These are phyloP conservation scores for Boletus edulis DNA, from an alignment of 768 basidiomycete species.

Conservation along the genomic window DNA sequence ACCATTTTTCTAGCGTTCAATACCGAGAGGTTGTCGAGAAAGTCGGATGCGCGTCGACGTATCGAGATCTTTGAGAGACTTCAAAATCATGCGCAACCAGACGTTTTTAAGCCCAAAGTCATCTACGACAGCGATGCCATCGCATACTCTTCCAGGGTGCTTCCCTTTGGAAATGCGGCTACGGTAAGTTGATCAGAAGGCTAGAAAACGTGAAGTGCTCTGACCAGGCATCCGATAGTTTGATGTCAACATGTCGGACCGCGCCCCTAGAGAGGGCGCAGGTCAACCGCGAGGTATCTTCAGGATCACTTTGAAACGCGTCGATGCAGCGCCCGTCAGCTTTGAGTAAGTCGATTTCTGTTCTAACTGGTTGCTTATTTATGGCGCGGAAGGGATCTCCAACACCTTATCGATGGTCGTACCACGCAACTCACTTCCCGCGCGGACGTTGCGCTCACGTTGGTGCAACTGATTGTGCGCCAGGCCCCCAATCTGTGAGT, in stretches of 20 bases:
- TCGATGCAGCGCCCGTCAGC: slow-evolving; percentile 35
- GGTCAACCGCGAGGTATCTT: slow-evolving; percentile 26
- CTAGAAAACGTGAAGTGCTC: neutral
- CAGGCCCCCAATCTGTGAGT: slow-evolving; percentile 47
- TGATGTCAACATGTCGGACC: slow-evolving; percentile 33
- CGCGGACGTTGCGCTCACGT: slow-evolving; percentile 39
- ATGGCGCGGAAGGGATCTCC: slow-evolving; percentile 22
- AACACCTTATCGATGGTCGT: slow-evolving; percentile 23
- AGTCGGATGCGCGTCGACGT: slow-evolving; percentile 17
- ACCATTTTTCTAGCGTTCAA: slow-evolving; percentile 15
- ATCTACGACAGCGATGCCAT: slow-evolving; percentile 48
- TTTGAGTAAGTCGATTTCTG: slow-evolving; percentile 30
- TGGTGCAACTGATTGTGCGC: slow-evolving; percentile 48
- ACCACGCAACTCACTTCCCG: slow-evolving; percentile 24
- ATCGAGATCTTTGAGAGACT: slow-evolving; percentile 34
- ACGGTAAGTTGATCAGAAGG: slow-evolving; percentile 23
- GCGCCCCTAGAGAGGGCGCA: slow-evolving; percentile 11
- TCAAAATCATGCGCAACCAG: slow-evolving; percentile 35
- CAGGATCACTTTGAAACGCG: slow-evolving; percentile 35
- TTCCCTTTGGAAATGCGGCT: slow-evolving; percentile 32
- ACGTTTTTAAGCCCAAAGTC: slow-evolving; percentile 39
- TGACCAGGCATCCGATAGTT: slow-evolving; percentile 28
- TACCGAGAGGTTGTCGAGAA: slow-evolving; percentile 1
- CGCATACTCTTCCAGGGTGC: slow-evolving; percentile 35
- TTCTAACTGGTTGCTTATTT: neutral